Percentiles rank a stretch among this genome's conserved stretches.
Conservation (phyloP, 1,139 yeast species). For the Diutina catenulata region DNA sequence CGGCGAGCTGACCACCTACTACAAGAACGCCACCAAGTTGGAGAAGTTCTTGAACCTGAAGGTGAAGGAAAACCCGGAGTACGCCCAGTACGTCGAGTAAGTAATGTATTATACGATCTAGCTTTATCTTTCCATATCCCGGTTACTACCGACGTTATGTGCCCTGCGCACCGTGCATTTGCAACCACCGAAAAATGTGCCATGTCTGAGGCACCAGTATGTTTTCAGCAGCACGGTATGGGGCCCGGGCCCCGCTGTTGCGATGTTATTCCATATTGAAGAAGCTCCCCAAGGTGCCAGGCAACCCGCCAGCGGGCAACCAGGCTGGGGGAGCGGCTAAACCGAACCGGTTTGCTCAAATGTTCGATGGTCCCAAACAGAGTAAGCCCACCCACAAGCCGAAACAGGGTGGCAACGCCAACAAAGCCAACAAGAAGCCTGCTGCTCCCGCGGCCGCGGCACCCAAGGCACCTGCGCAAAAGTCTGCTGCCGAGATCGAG, state of each 20-base stretch:
- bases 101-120: neutral
- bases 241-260: too few species aligned
- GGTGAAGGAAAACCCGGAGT: conserved; percentile 75
- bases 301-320: neutral
- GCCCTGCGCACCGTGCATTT: too few species aligned
- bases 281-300: conserved; percentile 1
- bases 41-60: conserved; percentile 79
- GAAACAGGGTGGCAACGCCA: too few species aligned
- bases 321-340: neutral
- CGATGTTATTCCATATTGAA: conserved; percentile 1
- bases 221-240: too few species aligned
- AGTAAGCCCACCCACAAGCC: neutral
- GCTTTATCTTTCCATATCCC: neutral
- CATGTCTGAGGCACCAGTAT: too few species aligned
- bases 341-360: conserved; percentile 1
- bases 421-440: too few species aligned
- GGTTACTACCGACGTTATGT: too few species aligned
- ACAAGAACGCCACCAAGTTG: conserved; percentile 79
- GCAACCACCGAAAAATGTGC: too few species aligned
- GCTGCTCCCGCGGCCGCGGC: too few species aligned
- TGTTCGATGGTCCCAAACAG: neutral
- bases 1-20: conserved; percentile 83
- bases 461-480: neutral
- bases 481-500: conserved; percentile 1
- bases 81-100: conserved; percentile 30